Evolutionary conservation across 306 rosid genomes (phyloP).

Genomic region (Vigna trinervia): DNA sequence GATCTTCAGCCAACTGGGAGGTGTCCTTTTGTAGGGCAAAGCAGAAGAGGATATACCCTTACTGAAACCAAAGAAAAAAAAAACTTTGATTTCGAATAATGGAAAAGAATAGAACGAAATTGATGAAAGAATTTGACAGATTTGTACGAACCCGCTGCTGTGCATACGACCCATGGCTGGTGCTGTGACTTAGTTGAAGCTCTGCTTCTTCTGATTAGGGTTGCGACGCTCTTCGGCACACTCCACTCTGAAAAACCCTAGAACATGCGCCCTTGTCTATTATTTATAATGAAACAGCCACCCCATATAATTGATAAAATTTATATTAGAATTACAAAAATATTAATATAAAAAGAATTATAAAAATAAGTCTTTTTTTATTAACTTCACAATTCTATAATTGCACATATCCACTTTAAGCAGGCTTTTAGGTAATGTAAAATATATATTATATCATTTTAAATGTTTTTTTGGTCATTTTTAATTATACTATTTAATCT

Average conservation of each 20-base stretch:
- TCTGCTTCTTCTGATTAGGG: constrained; percentile 32
- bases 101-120: not conserved
- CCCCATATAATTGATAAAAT: too few relatives aligned
- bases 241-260: constrained; percentile 42
- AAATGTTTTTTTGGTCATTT: too few relatives aligned
- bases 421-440: too few relatives aligned
- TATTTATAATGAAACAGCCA: not conserved
- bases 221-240: not conserved
- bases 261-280: too few relatives aligned
- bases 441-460: too few relatives aligned
- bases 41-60: constrained; percentile 99
- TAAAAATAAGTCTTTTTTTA: too few relatives aligned
- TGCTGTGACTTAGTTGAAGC: not conserved
- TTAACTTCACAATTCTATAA: too few relatives aligned
- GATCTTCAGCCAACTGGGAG: constrained; percentile 88
- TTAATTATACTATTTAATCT: too few relatives aligned
- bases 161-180: constrained; percentile 90
- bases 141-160: constrained; percentile 71
- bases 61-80: constrained; percentile 43
- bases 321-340: too few relatives aligned
- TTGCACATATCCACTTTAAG: too few relatives aligned
- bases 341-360: too few relatives aligned
- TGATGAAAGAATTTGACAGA: not conserved
- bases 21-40: constrained; percentile 87
- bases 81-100: not conserved